These are phyloP conservation scores for Immersiella caudata DNA, from an alignment of 495 filamentous ascomycete genomes.

Conservation along the genomic window DNA sequence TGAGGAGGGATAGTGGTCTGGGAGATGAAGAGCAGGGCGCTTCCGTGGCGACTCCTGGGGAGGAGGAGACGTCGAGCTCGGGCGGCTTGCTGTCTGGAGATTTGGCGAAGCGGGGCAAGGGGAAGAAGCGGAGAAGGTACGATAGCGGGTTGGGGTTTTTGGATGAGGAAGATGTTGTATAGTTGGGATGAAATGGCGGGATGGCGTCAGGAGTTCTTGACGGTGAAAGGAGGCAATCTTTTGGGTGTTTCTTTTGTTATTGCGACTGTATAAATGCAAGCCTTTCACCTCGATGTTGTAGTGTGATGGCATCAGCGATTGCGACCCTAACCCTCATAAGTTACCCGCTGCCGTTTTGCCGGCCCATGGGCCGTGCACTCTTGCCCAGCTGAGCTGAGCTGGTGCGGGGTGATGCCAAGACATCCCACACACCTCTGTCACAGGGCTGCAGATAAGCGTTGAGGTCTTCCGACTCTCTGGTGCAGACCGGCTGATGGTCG, in stretches of 20 bases:
- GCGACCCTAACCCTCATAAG: not conserved
- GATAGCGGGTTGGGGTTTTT: conserved; percentile 67
- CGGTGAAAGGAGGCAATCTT: not conserved
- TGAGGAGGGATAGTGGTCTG: conserved; percentile 21
- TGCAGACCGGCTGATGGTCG: not conserved
- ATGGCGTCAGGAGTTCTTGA: conserved; percentile 2
- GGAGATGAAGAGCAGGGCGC: conserved; percentile 8
- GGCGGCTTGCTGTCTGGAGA: conserved; percentile 37
- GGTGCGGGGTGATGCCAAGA: conserved; percentile 11
- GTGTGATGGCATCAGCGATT: not conserved
- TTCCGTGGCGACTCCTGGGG: conserved; percentile 1
- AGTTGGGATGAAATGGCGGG: not conserved
- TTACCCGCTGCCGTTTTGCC: not conserved
- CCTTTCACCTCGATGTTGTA: not conserved
- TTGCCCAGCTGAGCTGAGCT: not conserved
- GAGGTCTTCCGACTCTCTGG: not conserved
- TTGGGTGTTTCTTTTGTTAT: not conserved
- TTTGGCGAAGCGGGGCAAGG: conserved; percentile 30
- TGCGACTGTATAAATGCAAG: not conserved
- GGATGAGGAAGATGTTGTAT: conserved; percentile 58
- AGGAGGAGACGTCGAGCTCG: not conserved
- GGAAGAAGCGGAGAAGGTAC: conserved; percentile 52
- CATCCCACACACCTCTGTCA: not conserved
- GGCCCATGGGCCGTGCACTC: not conserved
- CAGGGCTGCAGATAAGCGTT: conserved; percentile 9